These are phyloP conservation scores for Lepidium africanum DNA, from an alignment of 345 rosid genomes.

Conservation along the genomic window DNA sequence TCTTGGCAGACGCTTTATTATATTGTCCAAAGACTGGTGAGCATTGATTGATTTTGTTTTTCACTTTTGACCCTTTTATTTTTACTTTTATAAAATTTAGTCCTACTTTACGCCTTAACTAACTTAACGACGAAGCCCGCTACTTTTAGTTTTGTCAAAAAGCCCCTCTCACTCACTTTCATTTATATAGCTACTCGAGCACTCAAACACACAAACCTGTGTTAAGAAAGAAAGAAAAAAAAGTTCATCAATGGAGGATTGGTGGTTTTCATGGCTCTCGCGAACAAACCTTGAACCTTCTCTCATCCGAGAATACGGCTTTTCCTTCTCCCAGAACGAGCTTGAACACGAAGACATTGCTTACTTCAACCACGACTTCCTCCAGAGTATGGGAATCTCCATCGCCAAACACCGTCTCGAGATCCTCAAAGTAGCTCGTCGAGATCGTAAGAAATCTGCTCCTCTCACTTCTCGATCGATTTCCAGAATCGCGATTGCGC, in stretches of 20 bases:
- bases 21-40: no score
- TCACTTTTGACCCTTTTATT: conserved; percentile 3
- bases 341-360: conserved; percentile 72
- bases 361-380: conserved; percentile 89
- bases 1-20: no score
- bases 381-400: conserved; percentile 93
- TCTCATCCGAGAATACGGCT: conserved; percentile 70
- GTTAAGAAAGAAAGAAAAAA: neutral
- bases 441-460: conserved; percentile 25
- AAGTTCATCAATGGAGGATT: conserved; percentile 41
- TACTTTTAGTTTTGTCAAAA: neutral
- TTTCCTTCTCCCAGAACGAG: conserved; percentile 68
- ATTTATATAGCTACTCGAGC: neutral
- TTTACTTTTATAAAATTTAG: neutral
- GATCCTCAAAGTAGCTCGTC: conserved; percentile 81
- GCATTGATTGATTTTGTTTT: neutral
- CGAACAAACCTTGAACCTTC: conserved; percentile 65
- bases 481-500: conserved; percentile 47
- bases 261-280: conserved; percentile 89
- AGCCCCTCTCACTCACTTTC: neutral
- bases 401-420: conserved; percentile 94
- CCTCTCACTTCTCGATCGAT: conserved; percentile 28
- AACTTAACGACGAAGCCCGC: conserved; percentile 31
- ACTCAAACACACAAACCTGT: neutral
- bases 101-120: conserved; percentile 24